phyloP scores from a whole-genome alignment of 2,329 filamentous ascomycete species.

The Neurospora sp. region DNA sequence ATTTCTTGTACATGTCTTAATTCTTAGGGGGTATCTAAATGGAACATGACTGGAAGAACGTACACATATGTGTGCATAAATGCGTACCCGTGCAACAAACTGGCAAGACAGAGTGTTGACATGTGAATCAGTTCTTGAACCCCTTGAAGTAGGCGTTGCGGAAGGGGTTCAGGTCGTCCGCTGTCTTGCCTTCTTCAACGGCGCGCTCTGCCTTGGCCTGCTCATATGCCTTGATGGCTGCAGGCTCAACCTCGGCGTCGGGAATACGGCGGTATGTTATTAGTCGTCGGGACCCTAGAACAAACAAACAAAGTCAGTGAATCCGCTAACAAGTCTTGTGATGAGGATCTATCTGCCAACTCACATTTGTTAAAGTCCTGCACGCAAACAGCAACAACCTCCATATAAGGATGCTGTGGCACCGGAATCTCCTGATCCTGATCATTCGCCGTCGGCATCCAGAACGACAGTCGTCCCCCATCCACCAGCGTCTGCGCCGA shows the following conservation, averaged over 20 bases:
- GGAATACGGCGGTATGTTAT: conserved; percentile 73
- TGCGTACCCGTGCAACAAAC: not conserved
- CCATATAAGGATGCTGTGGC: conserved; percentile 66
- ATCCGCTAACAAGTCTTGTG: not conserved
- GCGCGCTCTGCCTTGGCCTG: conserved; percentile 10
- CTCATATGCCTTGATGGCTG: conserved; percentile 28
- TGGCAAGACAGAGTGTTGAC: not conserved
- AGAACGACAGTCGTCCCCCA: conserved; percentile 75
- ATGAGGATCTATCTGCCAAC: conserved; percentile 7
- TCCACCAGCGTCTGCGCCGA: conserved; percentile 68
- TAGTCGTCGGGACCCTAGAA: conserved; percentile 70
- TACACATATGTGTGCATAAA: not conserved
- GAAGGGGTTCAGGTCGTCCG: conserved; percentile 52
- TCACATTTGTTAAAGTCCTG: conserved; percentile 85
- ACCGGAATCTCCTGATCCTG: conserved; percentile 67
- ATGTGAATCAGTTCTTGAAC: conserved; percentile 30
- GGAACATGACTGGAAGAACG: not conserved
- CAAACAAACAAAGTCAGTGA: not conserved
- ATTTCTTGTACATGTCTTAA: conserved; percentile 4
- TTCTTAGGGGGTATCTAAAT: conserved; percentile 5
- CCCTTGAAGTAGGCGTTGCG: conserved; percentile 48
- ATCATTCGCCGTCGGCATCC: conserved; percentile 90
- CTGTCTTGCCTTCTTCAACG: conserved; percentile 35
- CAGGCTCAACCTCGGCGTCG: conserved; percentile 43
- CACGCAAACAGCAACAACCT: conserved; percentile 65